Base-by-base conservation (phyloP, 768 basidiomycete species). In the Tylopilus plumbeoviolaceoides region DNA sequence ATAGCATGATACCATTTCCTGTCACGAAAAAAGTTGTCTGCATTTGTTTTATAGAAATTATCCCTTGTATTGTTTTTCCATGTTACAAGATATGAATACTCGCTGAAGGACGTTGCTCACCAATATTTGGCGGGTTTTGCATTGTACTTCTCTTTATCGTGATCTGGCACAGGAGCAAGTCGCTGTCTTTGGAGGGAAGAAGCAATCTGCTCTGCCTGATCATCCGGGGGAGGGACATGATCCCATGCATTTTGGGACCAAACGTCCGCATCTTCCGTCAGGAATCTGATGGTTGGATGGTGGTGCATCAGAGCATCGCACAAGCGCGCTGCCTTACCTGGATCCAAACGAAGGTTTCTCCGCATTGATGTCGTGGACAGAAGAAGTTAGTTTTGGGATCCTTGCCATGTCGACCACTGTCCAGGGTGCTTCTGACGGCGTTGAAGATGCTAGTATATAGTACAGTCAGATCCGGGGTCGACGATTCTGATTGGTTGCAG, bases 201-300 rank as follows among this genome's bases (percentile, higher is more conserved):
- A 7, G 79, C 74, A 47, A 97, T 92, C 12, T 72, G 72, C n/a
- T 85, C 82, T 38, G 74, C 78, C 66, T 95, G 91, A 70, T 92
- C 91, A 11, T 82, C 76, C 17, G 91, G 89, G 5, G 86, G 85
- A 30, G 86, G 84, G 42, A 94, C 91, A 64, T 92, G 91, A 65
- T 93, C 90, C 94, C 91, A 94, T 1, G 91, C 91, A 62, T 93
- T 93, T 56, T 91, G 86, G 23, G 78, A 76, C 88, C 90, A 94
- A 4, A 91, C 86, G 58, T 90, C 81, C n/a, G 73, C 65, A 38
- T 85, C 79, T 23, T 84, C 74, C 42, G 78, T 84, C 36, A 91
- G 76, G 64, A 88, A 89, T 66, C 89, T 89, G 55, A 36, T 38
- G n/a, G n/a, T 38, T n/a, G n/a, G 36, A 36, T 17, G 7, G 17